Percentiles rank a stretch among this genome's conserved stretches.
Evolutionary conservation across 2,329 filamentous ascomycete species (phyloP).

Genomic region (Sphaerulina vaccinii): DNA sequence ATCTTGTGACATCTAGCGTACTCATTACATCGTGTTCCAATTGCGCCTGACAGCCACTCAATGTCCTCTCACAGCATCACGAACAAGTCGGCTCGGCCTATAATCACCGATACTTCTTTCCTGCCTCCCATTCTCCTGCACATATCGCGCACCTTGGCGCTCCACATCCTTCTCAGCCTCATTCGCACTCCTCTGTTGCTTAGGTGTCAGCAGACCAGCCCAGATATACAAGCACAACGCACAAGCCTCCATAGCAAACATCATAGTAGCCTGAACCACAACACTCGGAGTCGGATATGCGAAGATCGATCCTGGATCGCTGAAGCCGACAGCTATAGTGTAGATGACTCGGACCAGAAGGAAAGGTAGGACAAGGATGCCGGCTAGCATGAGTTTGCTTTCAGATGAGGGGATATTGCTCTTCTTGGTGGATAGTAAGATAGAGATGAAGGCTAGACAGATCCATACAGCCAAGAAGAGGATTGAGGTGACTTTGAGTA

Average conservation of each 20-base stretch:
- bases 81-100: no score
- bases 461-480: slow-evolving; percentile 28
- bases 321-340: slow-evolving; percentile 27
- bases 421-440: slow-evolving; percentile 12
- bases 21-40: no score
- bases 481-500: slow-evolving; percentile 23
- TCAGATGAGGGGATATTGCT: slow-evolving; percentile 17
- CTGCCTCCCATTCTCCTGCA: no score
- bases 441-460: slow-evolving; percentile 16
- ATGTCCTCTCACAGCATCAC: no score
- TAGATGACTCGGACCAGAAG: slow-evolving; percentile 41
- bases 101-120: no score
- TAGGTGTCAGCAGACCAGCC: slow-evolving; percentile 28
- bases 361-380: slow-evolving; percentile 30
- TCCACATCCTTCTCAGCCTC: no score
- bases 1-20: no score
- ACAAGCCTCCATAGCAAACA: slow-evolving; percentile 32
- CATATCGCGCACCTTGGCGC: no score
- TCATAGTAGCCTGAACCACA: slow-evolving; percentile 29
- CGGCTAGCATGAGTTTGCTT: slow-evolving; percentile 26
- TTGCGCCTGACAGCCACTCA: no score
- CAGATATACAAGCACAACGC: slow-evolving; percentile 23
- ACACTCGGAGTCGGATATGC: slow-evolving; percentile 23
- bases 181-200: no score
- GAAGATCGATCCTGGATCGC: slow-evolving; percentile 23